These are phyloP conservation scores for Kluyveromyces dobzhanskii DNA, from an alignment of 805 yeast genomes.

Conservation along the genomic window DNA sequence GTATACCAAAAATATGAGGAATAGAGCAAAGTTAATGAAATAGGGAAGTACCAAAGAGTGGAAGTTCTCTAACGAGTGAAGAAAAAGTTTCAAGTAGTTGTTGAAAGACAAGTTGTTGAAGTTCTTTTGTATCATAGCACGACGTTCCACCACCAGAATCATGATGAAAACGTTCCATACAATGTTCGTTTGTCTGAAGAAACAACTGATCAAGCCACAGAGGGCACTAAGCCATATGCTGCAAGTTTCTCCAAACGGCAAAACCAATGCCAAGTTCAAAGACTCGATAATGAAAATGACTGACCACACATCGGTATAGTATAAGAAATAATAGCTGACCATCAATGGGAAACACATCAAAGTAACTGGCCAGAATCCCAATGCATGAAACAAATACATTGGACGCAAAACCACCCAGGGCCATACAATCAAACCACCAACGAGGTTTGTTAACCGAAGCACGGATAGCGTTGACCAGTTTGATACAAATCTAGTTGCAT, in stretches of 20 bases:
- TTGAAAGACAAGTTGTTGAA: conserved; percentile 31
- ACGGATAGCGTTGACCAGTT: conserved; percentile 28
- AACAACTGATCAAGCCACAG: conserved; percentile 53
- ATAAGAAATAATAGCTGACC: conserved; percentile 63
- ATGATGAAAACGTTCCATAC: conserved; percentile 69
- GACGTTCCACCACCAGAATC: conserved; percentile 45
- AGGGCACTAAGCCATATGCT: conserved; percentile 41
- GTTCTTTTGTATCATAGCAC: conserved; percentile 34
- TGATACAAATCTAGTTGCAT: conserved; percentile 14
- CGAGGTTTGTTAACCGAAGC: conserved; percentile 50
- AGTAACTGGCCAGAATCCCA: conserved; percentile 36
- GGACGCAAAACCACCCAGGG: conserved; percentile 41
- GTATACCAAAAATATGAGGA: conserved; percentile 46
- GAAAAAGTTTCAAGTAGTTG: conserved; percentile 33
- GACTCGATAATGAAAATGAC: conserved; percentile 56
- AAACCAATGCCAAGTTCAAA: conserved; percentile 38
- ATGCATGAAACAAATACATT: conserved; percentile 32
- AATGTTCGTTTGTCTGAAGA: conserved; percentile 86
- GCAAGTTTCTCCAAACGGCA: conserved; percentile 29
- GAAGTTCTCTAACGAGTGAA: conserved; percentile 31
- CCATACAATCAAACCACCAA: conserved; percentile 53
- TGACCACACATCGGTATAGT: conserved; percentile 94
- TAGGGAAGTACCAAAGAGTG: conserved; percentile 39
- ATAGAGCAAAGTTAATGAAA: conserved; percentile 41
- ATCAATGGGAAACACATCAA: conserved; percentile 60